Conservation (phyloP, 257 asterid species). For the Avicennia marina region DNA sequence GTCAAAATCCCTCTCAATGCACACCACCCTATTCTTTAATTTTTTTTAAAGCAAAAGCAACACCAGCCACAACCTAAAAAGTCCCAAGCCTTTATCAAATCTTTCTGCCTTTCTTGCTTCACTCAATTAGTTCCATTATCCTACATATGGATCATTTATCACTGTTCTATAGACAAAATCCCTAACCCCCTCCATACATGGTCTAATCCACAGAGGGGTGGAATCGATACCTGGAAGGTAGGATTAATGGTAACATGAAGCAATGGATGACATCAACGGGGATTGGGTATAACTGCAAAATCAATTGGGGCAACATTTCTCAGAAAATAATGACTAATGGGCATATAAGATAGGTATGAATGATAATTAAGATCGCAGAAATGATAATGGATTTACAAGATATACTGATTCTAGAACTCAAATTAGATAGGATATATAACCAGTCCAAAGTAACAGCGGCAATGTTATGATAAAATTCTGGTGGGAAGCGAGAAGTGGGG, state of each 20-base stretch:
- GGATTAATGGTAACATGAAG: not conserved
- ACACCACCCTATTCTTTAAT: too few relatives aligned
- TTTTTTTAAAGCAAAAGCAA: too few relatives aligned
- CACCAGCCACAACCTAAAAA: slow-evolving; percentile 25
- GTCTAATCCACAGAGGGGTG: not conserved
- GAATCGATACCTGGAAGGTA: not conserved
- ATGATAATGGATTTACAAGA: slow-evolving; percentile 33
- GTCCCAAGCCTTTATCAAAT: slow-evolving; percentile 16
- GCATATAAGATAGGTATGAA: slow-evolving; percentile 12
- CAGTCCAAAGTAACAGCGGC: slow-evolving; percentile 34
- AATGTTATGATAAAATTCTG: slow-evolving; percentile 22
- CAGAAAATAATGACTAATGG: slow-evolving; percentile 13
- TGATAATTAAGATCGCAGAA: slow-evolving; percentile 11
- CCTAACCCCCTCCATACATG: not conserved
- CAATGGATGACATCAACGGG: not conserved
- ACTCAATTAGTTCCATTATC: not conserved
- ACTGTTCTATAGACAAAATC: not conserved
- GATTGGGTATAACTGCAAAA: not conserved
- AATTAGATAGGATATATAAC: slow-evolving; percentile 16
- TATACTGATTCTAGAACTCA: slow-evolving; percentile 12
- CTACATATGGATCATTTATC: not conserved
- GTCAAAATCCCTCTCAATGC: too few relatives aligned
- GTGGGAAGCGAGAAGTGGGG: slow-evolving; percentile 15
- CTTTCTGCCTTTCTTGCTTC: too few relatives aligned
- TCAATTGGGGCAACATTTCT: not conserved